These are phyloP conservation scores for Moricandia moricandioides DNA, from an alignment of 345 rosid genomes.

Conservation along the genomic window DNA sequence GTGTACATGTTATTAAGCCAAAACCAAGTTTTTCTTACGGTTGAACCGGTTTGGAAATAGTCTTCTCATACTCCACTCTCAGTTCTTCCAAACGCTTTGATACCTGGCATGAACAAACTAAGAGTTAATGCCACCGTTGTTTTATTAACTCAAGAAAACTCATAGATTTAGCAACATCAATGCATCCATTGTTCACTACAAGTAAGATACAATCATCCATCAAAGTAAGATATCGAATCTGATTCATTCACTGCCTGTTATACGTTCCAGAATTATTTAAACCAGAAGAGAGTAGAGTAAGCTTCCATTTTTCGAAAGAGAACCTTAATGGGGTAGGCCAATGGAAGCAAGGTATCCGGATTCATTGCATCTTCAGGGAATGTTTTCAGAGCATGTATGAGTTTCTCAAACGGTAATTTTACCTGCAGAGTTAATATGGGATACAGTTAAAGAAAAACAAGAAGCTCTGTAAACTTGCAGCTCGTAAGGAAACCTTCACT, in stretches of 20 bases:
- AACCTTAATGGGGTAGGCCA: constrained; percentile 93
- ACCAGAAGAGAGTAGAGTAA: background rate
- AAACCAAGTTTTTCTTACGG: constrained; percentile 22
- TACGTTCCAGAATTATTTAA: background rate
- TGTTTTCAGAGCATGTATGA: constrained; percentile 77
- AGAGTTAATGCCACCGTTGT: background rate
- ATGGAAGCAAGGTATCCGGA: constrained; percentile 78
- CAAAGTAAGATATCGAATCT: background rate
- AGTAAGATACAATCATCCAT: background rate
- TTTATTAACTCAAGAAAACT: background rate
- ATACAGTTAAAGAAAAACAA: background rate
- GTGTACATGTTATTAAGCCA: background rate
- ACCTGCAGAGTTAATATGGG: constrained; percentile 18
- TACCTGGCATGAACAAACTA: constrained; percentile 45
- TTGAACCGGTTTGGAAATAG: constrained; percentile 44
- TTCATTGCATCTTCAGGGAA: constrained; percentile 94
- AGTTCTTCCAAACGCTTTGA: constrained; percentile 69
- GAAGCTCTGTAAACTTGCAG: background rate
- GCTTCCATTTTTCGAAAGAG: background rate
- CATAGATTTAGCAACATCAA: background rate
- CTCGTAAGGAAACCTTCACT: background rate
- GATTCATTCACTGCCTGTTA: background rate
- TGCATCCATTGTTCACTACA: background rate
- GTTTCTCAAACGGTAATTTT: constrained; percentile 83
- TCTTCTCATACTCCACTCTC: constrained; percentile 58